A percentile compares a stretch with the other conserved stretches of the same genome.
phyloP scores from a whole-genome alignment of 75 land plant species.

The Chamaecyparis obtusa region DNA sequence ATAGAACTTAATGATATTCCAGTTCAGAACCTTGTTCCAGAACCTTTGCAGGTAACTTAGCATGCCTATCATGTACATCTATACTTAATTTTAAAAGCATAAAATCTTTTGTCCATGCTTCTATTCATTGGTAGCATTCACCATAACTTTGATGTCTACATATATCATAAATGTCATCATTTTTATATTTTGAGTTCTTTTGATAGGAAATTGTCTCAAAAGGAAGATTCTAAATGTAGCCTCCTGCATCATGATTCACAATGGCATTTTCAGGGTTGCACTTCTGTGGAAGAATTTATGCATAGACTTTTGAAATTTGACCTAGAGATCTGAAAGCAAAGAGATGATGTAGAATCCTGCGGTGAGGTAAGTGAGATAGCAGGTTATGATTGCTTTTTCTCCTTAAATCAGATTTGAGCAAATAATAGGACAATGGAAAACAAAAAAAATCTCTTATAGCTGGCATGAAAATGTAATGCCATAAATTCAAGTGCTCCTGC shows the following conservation, averaged over 20 bases:
- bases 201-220: neutral
- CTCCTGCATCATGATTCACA: neutral
- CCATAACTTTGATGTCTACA: neutral
- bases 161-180: neutral
- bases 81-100: neutral
- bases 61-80: constrained; percentile 3
- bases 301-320: constrained; percentile 67
- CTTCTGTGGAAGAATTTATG: constrained; percentile 83
- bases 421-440: too few relatives aligned
- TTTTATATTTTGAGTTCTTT: neutral
- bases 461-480: neutral
- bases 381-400: neutral
- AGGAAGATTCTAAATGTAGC: neutral
- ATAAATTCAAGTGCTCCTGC: neutral
- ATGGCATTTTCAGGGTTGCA: constrained; percentile 42
- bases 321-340: constrained; percentile 44
- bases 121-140: neutral
- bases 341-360: constrained; percentile 63
- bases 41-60: constrained; percentile 56
- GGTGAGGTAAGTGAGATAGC: constrained; percentile 58
- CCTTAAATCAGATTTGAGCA: neutral
- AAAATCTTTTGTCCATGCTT: neutral
- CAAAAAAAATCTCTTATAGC: neutral
- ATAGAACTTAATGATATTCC: constrained; percentile 87
- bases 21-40: constrained; percentile 76